Evolutionary conservation across 2,329 filamentous ascomycete species (phyloP).

Genomic region (Trichoderma afroharzianum): DNA sequence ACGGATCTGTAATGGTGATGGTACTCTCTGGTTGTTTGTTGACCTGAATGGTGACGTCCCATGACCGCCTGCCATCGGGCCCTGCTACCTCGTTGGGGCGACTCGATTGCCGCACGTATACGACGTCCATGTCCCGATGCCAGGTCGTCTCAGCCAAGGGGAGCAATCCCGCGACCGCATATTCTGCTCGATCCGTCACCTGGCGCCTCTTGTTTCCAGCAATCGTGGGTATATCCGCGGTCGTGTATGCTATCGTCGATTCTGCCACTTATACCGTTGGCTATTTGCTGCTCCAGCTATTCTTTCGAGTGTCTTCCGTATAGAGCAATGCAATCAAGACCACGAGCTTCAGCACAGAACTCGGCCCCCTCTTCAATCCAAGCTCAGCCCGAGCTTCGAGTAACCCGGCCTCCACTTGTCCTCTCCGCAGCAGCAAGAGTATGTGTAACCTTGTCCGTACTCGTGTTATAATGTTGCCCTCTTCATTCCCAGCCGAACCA

Average conservation of each 20-base stretch:
- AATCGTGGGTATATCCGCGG: background rate
- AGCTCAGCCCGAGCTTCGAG: background rate
- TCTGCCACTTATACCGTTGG: background rate
- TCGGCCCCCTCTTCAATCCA: background rate
- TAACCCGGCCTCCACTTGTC: background rate
- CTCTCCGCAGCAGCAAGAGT: background rate
- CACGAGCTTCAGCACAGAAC: background rate
- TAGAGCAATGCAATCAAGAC: background rate
- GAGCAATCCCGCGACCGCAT: constrained; percentile 12
- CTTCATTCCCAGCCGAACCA: background rate
- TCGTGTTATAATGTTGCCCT: background rate
- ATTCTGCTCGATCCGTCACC: background rate
- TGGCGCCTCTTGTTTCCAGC: background rate
- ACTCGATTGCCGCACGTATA: constrained; percentile 20
- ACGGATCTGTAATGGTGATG: constrained; percentile 25
- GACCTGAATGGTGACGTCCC: constrained; percentile 24
- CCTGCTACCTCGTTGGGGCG: constrained; percentile 15
- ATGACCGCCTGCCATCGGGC: constrained; percentile 20
- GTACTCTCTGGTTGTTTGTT: constrained; percentile 19
- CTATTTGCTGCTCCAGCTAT: background rate
- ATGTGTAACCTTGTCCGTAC: background rate
- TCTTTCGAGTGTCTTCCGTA: background rate
- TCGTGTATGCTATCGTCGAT: background rate
- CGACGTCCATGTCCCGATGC: constrained; percentile 22
- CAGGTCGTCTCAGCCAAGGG: constrained; percentile 10